Conservation (phyloP, 257 asterid genomes). For the Echites panduratus region DNA sequence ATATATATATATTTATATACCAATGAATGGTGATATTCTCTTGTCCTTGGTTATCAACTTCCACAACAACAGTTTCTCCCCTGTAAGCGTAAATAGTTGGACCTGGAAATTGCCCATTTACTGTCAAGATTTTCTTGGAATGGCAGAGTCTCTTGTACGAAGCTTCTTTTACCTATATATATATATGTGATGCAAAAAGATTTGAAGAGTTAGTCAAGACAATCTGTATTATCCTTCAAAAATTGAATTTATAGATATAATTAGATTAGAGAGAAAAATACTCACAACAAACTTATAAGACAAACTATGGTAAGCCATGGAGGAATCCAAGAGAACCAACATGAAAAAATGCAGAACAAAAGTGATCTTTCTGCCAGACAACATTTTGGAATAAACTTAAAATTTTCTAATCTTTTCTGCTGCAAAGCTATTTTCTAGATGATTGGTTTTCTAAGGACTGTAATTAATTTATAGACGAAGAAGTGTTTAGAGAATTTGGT, state of each 20-base stretch:
- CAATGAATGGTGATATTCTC: slow-evolving; percentile 31
- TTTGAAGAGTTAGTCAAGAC: not conserved
- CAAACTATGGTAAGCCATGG: not conserved
- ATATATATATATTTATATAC: not conserved
- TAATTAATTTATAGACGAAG: not conserved
- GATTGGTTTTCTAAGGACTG: not conserved
- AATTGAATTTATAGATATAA: not conserved
- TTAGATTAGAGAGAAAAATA: not conserved
- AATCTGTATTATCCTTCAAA: not conserved
- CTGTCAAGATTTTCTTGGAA: slow-evolving; percentile 26
- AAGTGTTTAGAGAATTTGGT: not conserved
- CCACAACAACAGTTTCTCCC: slow-evolving; percentile 23
- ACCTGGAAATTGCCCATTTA: slow-evolving; percentile 32
- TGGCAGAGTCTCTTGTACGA: slow-evolving; percentile 19
- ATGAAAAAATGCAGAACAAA: not conserved
- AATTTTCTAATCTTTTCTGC: not conserved
- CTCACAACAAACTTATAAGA: slow-evolving; percentile 11
- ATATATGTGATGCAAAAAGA: not conserved
- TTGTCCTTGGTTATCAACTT: slow-evolving; percentile 20
- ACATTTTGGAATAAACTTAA: not conserved
- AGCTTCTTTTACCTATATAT: slow-evolving; percentile 24
- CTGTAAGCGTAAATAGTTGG: slow-evolving; percentile 22
- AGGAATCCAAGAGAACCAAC: not conserved
- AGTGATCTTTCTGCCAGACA: not conserved
- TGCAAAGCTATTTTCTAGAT: not conserved